These are phyloP conservation scores for Podospora appendiculata DNA, from an alignment of 495 filamentous ascomycete species.

Conservation along the genomic window DNA sequence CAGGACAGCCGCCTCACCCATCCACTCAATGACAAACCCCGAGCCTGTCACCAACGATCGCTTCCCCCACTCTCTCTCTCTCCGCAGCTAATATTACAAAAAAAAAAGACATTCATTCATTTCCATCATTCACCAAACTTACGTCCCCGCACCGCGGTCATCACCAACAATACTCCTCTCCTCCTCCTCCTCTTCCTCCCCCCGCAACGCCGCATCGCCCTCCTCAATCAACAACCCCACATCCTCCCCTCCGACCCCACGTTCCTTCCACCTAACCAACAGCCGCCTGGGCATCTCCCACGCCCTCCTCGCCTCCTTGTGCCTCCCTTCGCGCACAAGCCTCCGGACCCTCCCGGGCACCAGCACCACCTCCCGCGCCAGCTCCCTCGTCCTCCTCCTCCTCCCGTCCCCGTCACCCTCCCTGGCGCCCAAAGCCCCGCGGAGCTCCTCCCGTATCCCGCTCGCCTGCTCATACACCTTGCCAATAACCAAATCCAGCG, in stretches of 20 bases:
- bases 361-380: conserved; percentile 64
- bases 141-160: background rate
- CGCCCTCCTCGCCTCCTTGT: conserved; percentile 50
- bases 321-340: conserved; percentile 54
- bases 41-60: background rate
- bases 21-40: no score
- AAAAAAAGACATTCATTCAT: background rate
- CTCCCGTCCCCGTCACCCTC: conserved; percentile 40
- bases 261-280: conserved; percentile 43
- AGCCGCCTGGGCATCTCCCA: conserved; percentile 51
- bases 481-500: conserved; percentile 66
- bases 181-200: conserved; percentile 3
- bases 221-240: conserved; percentile 42
- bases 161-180: background rate
- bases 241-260: conserved; percentile 41
- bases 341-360: conserved; percentile 53
- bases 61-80: no score
- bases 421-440: conserved; percentile 21
- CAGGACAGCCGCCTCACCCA: no score
- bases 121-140: background rate
- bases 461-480: conserved; percentile 76
- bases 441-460: conserved; percentile 49
- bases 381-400: conserved; percentile 49
- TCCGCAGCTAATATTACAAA: background rate
- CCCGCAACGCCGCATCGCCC: conserved; percentile 40